These are phyloP conservation scores for Calonectria pauciramosa DNA, from an alignment of 2,329 filamentous ascomycete genomes.

Conservation along the genomic window DNA sequence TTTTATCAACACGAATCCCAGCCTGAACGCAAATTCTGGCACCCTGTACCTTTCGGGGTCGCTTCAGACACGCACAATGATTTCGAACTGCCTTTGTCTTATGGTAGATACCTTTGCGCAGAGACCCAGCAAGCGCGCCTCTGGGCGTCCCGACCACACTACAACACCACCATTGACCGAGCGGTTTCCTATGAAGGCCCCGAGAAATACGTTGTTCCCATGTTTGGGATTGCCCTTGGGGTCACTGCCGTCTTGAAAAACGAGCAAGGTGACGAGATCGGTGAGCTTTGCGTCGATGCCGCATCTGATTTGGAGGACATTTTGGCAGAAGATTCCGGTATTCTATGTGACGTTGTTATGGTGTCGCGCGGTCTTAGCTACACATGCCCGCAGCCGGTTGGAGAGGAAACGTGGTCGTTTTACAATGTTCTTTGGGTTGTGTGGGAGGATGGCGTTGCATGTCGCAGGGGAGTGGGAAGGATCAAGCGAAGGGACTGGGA, in stretches of 20 bases:
- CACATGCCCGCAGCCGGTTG: neutral
- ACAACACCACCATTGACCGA: neutral
- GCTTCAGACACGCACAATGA: neutral
- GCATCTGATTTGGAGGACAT: neutral
- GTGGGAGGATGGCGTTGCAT: slow-evolving; percentile 19
- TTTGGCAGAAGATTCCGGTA: neutral
- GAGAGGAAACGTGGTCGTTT: slow-evolving; percentile 8
- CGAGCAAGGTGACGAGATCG: neutral
- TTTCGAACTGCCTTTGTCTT: neutral
- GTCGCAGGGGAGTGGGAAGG: slow-evolving; percentile 17
- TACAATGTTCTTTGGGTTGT: slow-evolving; percentile 26
- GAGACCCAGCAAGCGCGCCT: slow-evolving; percentile 3
- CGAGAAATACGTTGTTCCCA: neutral
- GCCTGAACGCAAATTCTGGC: slow-evolving; percentile 3
- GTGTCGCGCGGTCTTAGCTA: slow-evolving; percentile 15
- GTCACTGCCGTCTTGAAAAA: slow-evolving; percentile 13
- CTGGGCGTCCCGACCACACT: neutral
- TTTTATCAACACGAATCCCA: slow-evolving; percentile 19
- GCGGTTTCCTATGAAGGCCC: neutral
- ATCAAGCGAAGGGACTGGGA: slow-evolving; percentile 18
- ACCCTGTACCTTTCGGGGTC: slow-evolving; percentile 4
- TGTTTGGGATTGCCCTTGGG: slow-evolving; percentile 13
- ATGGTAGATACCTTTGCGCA: slow-evolving; percentile 21
- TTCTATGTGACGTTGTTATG: slow-evolving; percentile 5
- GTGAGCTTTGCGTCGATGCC: slow-evolving; percentile 12